Evolutionary conservation across 2,329 filamentous ascomycete genomes (phyloP).

Genomic region (Aspergillus fumigatus): DNA sequence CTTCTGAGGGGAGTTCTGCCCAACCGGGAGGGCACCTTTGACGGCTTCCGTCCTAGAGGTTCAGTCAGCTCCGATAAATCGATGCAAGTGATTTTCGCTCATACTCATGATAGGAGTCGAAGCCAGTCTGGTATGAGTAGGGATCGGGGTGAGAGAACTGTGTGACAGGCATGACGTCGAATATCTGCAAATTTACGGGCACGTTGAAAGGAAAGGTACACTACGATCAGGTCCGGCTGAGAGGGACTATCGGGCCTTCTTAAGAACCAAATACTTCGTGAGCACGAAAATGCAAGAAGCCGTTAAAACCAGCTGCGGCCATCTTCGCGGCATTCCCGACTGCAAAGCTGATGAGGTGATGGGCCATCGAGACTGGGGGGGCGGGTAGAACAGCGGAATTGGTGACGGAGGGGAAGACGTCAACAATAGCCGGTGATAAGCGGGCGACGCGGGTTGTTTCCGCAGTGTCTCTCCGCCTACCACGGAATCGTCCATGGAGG

Average conservation of each 20-base stretch:
- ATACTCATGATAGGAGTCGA: constrained; percentile 72
- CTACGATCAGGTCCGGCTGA: background rate
- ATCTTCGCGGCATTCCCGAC: constrained; percentile 5
- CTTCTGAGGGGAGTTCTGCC: constrained; percentile 77
- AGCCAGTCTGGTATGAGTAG: constrained; percentile 76
- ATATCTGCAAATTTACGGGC: background rate
- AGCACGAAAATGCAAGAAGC: background rate
- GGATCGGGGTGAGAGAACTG: constrained; percentile 60
- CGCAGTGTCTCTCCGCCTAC: constrained; percentile 1
- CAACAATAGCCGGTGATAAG: constrained; percentile 16
- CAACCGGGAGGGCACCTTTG: constrained; percentile 67
- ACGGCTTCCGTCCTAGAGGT: constrained; percentile 66
- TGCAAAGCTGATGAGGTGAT: background rate
- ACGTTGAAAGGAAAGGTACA: background rate
- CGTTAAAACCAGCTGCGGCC: background rate
- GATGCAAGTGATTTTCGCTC: constrained; percentile 22
- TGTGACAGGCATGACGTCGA: constrained; percentile 57
- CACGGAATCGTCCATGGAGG: background rate
- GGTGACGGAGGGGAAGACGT: background rate
- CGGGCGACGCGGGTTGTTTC: constrained; percentile 8
- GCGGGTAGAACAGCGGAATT: constrained; percentile 8
- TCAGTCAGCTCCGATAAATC: constrained; percentile 11
- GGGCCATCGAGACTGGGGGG: background rate
- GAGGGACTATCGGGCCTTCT: background rate
- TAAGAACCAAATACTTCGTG: background rate